Base-by-base conservation (phyloP, 345 rosid species). In the Combretum micranthum region DNA sequence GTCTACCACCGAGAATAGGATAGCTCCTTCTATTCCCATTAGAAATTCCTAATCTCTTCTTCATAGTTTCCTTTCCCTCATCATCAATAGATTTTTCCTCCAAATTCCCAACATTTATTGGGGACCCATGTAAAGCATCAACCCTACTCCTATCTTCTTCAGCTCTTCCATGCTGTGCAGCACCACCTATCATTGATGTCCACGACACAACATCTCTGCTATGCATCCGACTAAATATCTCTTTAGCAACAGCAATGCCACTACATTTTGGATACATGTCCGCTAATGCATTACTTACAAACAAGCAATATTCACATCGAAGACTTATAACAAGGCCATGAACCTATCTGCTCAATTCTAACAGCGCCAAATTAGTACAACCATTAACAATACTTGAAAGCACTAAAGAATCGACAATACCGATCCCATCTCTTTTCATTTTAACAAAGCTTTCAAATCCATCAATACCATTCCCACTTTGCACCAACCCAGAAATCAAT, bases 1-100 rank as follows among this genome's bases (percentile, higher is more conserved):
- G 87, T 68, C 99, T 83, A 47, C 99, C 99, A 57, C 97, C 97
- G 75, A 93, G 96, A 78, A 89, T 71, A 50, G 99, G 97, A 69
- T 81, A 87, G 76, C 84, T 89, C 80, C 94, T 85, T 80, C 95
- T 73, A 61, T 64, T 85, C 58, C 89, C 85, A 75, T 85, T 93
- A 23, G 78, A 70, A 32, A 89, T 72, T 47, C 88, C 90, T 62
- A 85, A 68, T 61, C 87, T 85, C 78, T 89, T 88, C 80, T 85
- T 83, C 47, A 78, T 50, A 56, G 77, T 80, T 78, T 64, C 80
- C 81, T 85, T 87, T 73, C 96, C 64, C 70, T 77, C 82, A 68
- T 87, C 88, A 55, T 72, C 63, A 68, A 64, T 75, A 3, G 84
- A 61, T 59, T 56, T 79, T 44, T 81, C 92, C 77, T 87, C 96